Evolutionary conservation across 495 filamentous ascomycete genomes (phyloP), one percentile per base, ranked within the genome.

Genomic region (Astrocystis sublimbata): DNA sequence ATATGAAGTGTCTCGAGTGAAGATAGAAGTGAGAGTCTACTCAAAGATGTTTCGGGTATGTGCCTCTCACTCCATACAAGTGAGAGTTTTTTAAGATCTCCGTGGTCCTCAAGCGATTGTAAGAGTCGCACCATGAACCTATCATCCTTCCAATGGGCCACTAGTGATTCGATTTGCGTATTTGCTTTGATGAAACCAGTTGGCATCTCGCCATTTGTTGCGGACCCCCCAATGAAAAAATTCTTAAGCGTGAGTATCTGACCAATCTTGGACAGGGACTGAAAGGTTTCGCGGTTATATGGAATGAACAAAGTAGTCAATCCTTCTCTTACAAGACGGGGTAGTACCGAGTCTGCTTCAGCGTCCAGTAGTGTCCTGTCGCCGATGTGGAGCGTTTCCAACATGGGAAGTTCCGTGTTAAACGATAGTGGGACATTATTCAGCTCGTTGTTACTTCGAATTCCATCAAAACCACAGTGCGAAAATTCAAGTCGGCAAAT

Each of bases 281-380:
- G 41, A 21, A 33, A 36, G 38, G 33, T 23, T 6, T 51, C 23
- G 47, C 30, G 17, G 23, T 40, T 40, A n/a, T 55, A 55, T 40
- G 51, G 51, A 38, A 40, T 55, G 2, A 1, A 1, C 51, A 55
- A 55, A 55, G 2, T 38, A 4, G 51, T 36, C 38, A 55, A 55
- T 36, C 51, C 51, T 21, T 55, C 30, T 33, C 51, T 30, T 36
- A 55, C 51, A 55, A 55, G 28, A 55, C 51, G 21, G 30, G 51
- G 40, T 35, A 53, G 0, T 53, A n/a, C n/a, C n/a, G n/a, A n/a
- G n/a, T n/a, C n/a, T n/a, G 23, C 49, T 35, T 19, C 24, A 8
- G 49, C 19, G 35, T 35, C 49, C 19, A 53, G 24, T 53, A 21
- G 5, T 53, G 26, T 21, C n/a, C 21, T 21, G 31, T 15, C 2